Evolutionary conservation across 2,329 filamentous ascomycete species (phyloP).

Genomic region (Phaeosphaeria sp.): DNA sequence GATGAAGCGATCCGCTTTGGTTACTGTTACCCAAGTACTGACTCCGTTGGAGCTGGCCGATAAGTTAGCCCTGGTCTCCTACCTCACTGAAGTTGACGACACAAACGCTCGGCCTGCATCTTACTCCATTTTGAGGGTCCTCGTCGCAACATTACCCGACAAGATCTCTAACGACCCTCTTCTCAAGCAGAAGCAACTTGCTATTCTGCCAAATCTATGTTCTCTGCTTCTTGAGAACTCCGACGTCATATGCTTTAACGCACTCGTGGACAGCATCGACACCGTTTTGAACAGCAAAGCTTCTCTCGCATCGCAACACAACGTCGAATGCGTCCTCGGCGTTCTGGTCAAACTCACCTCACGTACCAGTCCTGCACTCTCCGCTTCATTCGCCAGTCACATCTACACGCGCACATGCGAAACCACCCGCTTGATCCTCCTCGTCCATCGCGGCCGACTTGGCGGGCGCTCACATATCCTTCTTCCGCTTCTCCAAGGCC

Average conservation of each 20-base stretch:
- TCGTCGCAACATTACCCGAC: conserved; percentile 41
- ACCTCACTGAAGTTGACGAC: conserved; percentile 17
- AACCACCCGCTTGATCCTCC: conserved; percentile 60
- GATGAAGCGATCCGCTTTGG: conserved; percentile 13
- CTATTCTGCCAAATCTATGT: conserved; percentile 36
- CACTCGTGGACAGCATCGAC: conserved; percentile 57
- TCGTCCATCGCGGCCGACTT: conserved; percentile 64
- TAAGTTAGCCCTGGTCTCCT: conserved; percentile 27
- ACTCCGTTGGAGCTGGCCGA: conserved; percentile 18
- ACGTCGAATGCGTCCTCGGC: conserved; percentile 51
- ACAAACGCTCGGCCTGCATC: conserved; percentile 15
- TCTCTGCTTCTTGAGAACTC: conserved; percentile 54
- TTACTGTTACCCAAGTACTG: conserved; percentile 23
- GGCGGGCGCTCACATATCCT: conserved; percentile 68
- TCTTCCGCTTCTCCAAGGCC: conserved; percentile 60
- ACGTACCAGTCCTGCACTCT: conserved; percentile 38
- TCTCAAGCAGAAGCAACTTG: conserved; percentile 34
- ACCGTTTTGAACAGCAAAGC: conserved; percentile 49
- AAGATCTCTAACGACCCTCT: conserved; percentile 25
- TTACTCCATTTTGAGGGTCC: conserved; percentile 30
- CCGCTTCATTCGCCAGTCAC: conserved; percentile 36
- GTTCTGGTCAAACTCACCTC: conserved; percentile 45
- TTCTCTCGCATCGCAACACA: conserved; percentile 53
- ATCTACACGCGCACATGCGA: conserved; percentile 64
- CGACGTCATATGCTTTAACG: conserved; percentile 60